These are phyloP conservation scores for Aquilaria sinensis DNA, from an alignment of 345 rosid genomes.

Conservation along the genomic window DNA sequence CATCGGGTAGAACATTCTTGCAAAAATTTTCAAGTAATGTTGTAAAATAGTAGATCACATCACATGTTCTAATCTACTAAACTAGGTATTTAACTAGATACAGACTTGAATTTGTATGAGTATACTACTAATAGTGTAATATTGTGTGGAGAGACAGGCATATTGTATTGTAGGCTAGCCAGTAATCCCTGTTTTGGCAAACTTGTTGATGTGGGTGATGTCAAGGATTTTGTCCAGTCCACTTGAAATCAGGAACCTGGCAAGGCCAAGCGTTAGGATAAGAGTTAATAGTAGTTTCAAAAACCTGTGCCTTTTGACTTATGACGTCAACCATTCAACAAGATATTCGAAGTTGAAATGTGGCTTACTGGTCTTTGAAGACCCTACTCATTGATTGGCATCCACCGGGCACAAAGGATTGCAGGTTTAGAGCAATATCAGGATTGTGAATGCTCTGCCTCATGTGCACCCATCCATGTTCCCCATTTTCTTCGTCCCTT, in stretches of 20 bases:
- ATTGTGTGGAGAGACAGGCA: no score
- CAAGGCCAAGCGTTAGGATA: background rate
- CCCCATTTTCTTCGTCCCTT: slow-evolving; percentile 43
- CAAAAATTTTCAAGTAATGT: no score
- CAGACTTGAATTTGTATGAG: no score
- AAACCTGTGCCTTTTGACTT: background rate
- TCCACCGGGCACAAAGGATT: slow-evolving; percentile 60
- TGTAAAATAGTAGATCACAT: no score
- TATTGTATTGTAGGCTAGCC: background rate
- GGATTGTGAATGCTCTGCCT: slow-evolving; percentile 97
- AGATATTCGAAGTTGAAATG: background rate
- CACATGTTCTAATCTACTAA: no score
- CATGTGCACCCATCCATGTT: slow-evolving; percentile 74
- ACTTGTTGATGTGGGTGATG: slow-evolving; percentile 49
- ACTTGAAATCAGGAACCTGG: slow-evolving; percentile 61
- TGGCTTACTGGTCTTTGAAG: slow-evolving; percentile 51
- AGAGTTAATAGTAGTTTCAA: background rate
- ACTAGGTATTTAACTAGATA: no score
- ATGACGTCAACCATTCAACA: background rate
- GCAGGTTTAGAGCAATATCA: slow-evolving; percentile 74
- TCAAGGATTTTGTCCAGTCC: slow-evolving; percentile 60
- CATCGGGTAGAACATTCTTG: no score
- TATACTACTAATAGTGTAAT: no score
- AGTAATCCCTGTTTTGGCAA: slow-evolving; percentile 8
- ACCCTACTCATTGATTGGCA: slow-evolving; percentile 46